Evolutionary conservation across 139 green algal species (phyloP).

Genomic region (Picochlorum sp.): DNA sequence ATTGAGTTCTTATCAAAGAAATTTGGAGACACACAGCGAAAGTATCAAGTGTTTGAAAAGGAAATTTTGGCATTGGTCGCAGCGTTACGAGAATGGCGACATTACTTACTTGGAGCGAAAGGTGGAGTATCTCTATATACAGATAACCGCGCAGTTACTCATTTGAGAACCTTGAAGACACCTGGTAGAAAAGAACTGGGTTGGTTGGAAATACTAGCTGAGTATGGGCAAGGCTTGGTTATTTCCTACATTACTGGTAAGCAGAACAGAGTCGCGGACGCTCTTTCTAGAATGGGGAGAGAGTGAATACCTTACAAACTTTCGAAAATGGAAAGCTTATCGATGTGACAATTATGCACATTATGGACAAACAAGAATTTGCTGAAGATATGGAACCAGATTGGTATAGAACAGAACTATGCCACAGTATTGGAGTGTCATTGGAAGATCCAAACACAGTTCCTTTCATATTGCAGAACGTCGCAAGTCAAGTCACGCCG

Average conservation of each 20-base stretch:
- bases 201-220: constrained; percentile 19
- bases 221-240: constrained; percentile 18
- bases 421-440: background rate
- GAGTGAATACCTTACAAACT: background rate
- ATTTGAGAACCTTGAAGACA: constrained; percentile 15
- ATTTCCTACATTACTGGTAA: constrained; percentile 32
- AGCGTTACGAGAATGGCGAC: constrained; percentile 26
- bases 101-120: constrained; percentile 22
- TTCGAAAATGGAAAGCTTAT: too few relatives aligned
- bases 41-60: constrained; percentile 38
- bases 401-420: background rate
- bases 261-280: constrained; percentile 33
- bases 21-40: constrained; percentile 24
- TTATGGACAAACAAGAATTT: background rate
- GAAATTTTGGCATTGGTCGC: constrained; percentile 37
- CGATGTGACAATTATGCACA: background rate
- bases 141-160: constrained; percentile 29
- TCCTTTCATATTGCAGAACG: background rate
- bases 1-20: constrained; percentile 31
- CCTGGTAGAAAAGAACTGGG: constrained; percentile 1
- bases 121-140: constrained; percentile 15
- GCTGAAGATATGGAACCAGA: background rate
- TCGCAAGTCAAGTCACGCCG: too few relatives aligned
- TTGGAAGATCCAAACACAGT: background rate
- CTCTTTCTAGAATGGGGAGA: constrained; percentile 1